phyloP scores from a whole-genome alignment of 495 filamentous ascomycete species.

The Lophiotrema nucula region DNA sequence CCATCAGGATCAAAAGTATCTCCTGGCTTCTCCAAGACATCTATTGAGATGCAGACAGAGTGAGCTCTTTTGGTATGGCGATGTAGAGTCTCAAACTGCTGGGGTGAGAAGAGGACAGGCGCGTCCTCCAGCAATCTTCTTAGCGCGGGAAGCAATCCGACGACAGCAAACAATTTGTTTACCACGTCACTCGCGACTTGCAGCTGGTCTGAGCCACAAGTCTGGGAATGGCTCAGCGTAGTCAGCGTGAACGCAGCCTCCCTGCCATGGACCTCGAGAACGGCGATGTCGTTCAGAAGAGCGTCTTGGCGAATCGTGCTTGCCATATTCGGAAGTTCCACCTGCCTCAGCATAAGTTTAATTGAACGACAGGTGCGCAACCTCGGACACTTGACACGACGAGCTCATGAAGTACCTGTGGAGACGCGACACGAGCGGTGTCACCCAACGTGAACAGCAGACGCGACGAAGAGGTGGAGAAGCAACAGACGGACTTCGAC shows the following conservation, averaged over 20 bases:
- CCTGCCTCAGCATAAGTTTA: conserved; percentile 7
- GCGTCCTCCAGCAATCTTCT: background rate
- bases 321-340: conserved; percentile 9
- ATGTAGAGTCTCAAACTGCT: background rate
- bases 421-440: too few species aligned
- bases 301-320: background rate
- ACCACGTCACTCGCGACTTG: too few species aligned
- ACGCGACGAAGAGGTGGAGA: too few species aligned
- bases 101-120: background rate
- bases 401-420: too few species aligned
- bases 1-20: background rate
- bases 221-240: too few species aligned
- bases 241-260: too few species aligned
- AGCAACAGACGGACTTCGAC: too few species aligned
- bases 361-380: background rate
- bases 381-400: background rate
- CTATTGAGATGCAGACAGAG: too few species aligned
- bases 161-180: background rate
- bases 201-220: too few species aligned
- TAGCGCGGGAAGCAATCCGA: background rate
- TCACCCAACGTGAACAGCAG: too few species aligned
- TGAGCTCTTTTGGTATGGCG: background rate
- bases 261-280: too few species aligned
- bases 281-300: background rate
- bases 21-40: background rate